phyloP scores from a whole-genome alignment of 768 basidiomycete species.

The Macrolepiota dolichaula region DNA sequence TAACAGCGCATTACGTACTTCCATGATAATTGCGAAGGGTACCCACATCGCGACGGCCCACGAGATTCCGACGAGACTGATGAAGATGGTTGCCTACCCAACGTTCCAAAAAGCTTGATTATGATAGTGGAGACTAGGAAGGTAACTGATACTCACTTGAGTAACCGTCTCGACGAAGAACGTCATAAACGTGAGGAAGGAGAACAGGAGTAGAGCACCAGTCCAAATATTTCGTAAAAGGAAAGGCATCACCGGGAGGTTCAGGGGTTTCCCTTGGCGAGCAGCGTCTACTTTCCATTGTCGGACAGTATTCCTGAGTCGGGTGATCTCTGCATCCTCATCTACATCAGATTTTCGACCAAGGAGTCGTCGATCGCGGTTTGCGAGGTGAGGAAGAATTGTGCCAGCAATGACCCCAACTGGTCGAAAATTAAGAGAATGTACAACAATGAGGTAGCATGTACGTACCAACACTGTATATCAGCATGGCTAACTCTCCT shows the following conservation, averaged over 20 bases:
- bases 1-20: constrained; percentile 44
- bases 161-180: constrained; percentile 82
- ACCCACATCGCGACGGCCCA: constrained; percentile 99
- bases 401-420: constrained; percentile 85
- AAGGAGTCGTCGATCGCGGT: constrained; percentile 78
- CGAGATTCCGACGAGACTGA: constrained; percentile 85
- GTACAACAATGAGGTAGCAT: not conserved
- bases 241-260: constrained; percentile 85
- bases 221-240: constrained; percentile 94
- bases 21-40: constrained; percentile 97
- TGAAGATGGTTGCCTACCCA: constrained; percentile 70
- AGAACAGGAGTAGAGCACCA: constrained; percentile 80
- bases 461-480: constrained; percentile 81
- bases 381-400: constrained; percentile 75
- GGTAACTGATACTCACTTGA: constrained; percentile 40
- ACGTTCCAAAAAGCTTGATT: not conserved
- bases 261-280: constrained; percentile 66
- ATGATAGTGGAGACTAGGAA: not conserved
- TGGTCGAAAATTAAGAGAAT: constrained; percentile 26
- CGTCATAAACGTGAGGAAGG: constrained; percentile 74
- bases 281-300: constrained; percentile 87
- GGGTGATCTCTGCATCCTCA: constrained; percentile 69
- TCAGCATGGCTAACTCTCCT: constrained; percentile 85
- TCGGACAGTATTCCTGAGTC: constrained; percentile 67
- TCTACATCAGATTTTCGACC: constrained; percentile 68